phyloP scores from a whole-genome alignment of 2,329 filamentous ascomycete species.

The Phaeosphaeriaceae sp. region DNA sequence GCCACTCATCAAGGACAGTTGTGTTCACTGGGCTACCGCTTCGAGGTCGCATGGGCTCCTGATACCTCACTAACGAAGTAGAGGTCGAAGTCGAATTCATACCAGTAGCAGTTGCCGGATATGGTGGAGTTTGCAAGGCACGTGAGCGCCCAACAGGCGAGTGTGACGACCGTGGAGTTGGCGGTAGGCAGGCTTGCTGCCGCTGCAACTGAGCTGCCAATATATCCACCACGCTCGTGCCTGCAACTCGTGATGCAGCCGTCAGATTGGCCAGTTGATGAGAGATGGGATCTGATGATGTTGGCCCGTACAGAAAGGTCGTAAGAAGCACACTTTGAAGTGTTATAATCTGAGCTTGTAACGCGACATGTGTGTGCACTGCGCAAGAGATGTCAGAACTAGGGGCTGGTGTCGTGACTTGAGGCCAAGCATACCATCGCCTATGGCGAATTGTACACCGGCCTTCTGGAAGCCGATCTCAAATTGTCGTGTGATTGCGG shows the following conservation, averaged over 20 bases:
- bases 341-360: conserved; percentile 46
- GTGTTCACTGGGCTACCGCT: conserved; percentile 32
- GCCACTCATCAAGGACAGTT: conserved; percentile 25
- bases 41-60: conserved; percentile 18
- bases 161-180: conserved; percentile 21
- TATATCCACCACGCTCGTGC: conserved; percentile 36
- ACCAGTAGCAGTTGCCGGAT: conserved; percentile 18
- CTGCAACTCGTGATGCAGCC: conserved; percentile 39
- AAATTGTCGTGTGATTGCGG: conserved; percentile 38
- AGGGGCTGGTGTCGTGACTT: neutral
- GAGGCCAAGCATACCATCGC: conserved; percentile 35
- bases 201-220: conserved; percentile 35
- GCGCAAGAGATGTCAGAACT: neutral
- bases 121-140: conserved; percentile 13
- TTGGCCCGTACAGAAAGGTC: conserved; percentile 45
- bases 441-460: conserved; percentile 38
- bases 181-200: conserved; percentile 23
- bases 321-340: conserved; percentile 41
- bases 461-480: conserved; percentile 38
- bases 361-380: conserved; percentile 41
- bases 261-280: conserved; percentile 40
- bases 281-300: conserved; percentile 39
- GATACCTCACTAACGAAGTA: conserved; percentile 32
- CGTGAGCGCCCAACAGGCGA: conserved; percentile 16
- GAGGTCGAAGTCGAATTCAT: conserved; percentile 33